Percentiles rank a stretch among this genome's conserved stretches.
phyloP scores from a whole-genome alignment of 2,329 filamentous ascomycete genomes.

The Ophioceras dolichostomum region DNA sequence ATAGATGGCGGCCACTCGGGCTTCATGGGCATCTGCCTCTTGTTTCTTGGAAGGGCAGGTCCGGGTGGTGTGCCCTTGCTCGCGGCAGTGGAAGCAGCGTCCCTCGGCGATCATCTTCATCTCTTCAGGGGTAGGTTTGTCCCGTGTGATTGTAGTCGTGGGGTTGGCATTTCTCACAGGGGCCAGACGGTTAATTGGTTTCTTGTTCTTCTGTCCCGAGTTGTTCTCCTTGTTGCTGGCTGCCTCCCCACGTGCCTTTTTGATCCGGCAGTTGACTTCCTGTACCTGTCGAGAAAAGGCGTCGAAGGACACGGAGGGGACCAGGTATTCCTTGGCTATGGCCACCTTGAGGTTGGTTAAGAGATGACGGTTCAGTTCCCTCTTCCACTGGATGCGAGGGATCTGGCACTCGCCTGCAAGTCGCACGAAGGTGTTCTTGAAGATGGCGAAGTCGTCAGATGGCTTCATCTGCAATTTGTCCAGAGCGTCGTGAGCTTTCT shows the following conservation, averaged over 20 bases:
- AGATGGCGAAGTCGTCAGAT: background rate
- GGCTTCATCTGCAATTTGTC: background rate
- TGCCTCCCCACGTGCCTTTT: no score
- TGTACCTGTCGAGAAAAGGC: background rate
- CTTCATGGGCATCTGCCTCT: background rate
- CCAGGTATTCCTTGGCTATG: background rate
- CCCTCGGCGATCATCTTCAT: background rate
- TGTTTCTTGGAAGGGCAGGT: background rate
- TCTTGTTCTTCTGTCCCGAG: background rate
- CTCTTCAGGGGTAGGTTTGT: background rate
- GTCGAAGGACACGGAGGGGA: background rate
- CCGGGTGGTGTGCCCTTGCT: background rate
- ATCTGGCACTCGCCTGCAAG: background rate
- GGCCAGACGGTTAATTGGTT: background rate
- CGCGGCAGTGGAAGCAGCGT: background rate
- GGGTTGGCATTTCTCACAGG: background rate
- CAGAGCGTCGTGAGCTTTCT: background rate
- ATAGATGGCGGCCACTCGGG: background rate
- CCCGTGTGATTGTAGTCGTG: background rate
- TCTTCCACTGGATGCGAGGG: background rate
- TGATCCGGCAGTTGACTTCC: background rate
- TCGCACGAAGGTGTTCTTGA: background rate
- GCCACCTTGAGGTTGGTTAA: background rate
- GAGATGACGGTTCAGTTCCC: background rate
- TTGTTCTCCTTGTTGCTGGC: background rate